These are phyloP conservation scores for Ustilago lituana DNA, from an alignment of 1,284 basidiomycete species.

Conservation along the genomic window DNA sequence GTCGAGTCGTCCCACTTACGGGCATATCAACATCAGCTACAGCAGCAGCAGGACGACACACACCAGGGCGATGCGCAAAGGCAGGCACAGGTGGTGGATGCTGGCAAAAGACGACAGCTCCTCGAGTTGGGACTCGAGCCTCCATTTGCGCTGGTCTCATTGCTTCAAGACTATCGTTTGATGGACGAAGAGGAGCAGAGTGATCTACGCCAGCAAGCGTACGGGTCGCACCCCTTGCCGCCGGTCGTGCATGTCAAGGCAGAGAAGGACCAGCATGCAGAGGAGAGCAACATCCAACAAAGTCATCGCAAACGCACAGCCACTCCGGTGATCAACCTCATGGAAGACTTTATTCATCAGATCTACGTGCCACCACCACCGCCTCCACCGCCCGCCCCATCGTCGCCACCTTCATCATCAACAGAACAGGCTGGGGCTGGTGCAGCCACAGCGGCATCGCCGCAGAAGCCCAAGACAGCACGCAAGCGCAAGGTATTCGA, in stretches of 20 bases:
- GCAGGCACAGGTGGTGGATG: conserved; percentile 2
- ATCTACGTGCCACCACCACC: conserved; percentile 28
- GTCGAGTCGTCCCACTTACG: conserved; percentile 35
- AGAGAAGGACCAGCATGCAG: conserved; percentile 15
- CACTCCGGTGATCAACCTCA: conserved; percentile 30
- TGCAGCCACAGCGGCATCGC: conserved; percentile 1
- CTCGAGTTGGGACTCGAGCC: conserved; percentile 49
- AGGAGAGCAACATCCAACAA: neutral
- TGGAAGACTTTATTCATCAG: conserved; percentile 51
- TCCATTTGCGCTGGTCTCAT: conserved; percentile 25
- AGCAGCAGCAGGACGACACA: conserved; percentile 5
- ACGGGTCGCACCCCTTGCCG: conserved; percentile 18
- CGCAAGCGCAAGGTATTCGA: conserved; percentile 36
- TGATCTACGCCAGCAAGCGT: conserved; percentile 35
- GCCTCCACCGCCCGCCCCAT: neutral
- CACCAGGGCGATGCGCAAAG: neutral
- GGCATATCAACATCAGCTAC: conserved; percentile 3
- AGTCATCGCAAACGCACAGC: conserved; percentile 1
- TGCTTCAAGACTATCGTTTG: conserved; percentile 44
- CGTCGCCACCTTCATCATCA: conserved; percentile 5
- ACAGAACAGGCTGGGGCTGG: neutral
- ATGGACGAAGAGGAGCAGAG: conserved; percentile 16
- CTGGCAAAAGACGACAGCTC: conserved; percentile 6
- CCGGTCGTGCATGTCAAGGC: conserved; percentile 24
- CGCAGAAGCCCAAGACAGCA: conserved; percentile 6